Base-by-base conservation (phyloP, 345 rosid species). In the Eucalyptus pauciflora region DNA sequence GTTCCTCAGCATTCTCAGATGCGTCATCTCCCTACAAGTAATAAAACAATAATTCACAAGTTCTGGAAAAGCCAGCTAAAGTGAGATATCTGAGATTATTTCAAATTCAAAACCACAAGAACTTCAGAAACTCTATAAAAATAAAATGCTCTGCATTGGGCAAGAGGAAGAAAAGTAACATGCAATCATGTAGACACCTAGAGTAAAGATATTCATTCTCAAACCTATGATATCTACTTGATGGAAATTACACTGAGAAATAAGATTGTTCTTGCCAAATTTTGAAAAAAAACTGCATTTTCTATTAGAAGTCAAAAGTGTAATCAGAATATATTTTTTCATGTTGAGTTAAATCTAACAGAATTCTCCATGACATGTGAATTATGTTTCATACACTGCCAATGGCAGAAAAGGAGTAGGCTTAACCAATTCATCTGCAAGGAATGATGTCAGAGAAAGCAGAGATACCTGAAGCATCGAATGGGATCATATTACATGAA, bases 1-100 rank as follows among this genome's bases (percentile, higher is more conserved):
- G 92, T 86, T 92, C 98, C 90, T 96, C 94, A 79, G 92, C 88
- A 86, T 87, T 94, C 90, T 94, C 96, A 69, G 95, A 87, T 69
- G 15, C 89, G 83, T 87, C 93, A 90, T 80, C 91, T 87, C 88
- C 96, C 97, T 95, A 90, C 88, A 62, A 54, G 48, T 86, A 43
- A 86, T 24, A 31, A 86, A 86, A 37, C 67, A 76, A 76, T 76
- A 48, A 20, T 76, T 76, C 48, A 37, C 15, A 0, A 22, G 48
- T 41, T 37, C 46, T 37, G 27, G 46, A 37, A 76, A 76, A 20
- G 83, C 83, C 83, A 41, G 83, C 46, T 76, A 37, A 76, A 76
- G 80, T 17, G 80, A 69, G 48, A 37, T 20, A 76, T 37, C 48
- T 37, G 83, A 76, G 15, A 76, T 37, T 20, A 64, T 64, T 64